Conservation (phyloP, 75 land plant species). For the Ceratopteris richardii region DNA sequence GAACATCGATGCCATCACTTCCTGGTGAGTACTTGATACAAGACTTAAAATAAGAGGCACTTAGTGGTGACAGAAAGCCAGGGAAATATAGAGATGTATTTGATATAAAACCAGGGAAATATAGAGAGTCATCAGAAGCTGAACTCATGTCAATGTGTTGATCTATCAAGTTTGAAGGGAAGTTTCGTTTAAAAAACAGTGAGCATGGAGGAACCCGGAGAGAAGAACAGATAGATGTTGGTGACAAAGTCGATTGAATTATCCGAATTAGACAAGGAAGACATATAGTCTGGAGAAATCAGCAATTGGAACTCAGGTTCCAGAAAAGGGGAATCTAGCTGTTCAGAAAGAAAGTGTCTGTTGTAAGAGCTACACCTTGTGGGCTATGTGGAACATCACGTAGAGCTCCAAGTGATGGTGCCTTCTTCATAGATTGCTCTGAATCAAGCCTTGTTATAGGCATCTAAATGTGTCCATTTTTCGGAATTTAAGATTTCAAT, state of each 20-base stretch:
- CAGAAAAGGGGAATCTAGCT: neutral
- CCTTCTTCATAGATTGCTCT: neutral
- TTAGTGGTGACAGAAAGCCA: neutral
- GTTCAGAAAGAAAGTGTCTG: neutral
- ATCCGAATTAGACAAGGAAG: neutral
- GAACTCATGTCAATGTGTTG: neutral
- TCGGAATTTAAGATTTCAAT: neutral
- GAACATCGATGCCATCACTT: too few relatives aligned
- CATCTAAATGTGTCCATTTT: neutral
- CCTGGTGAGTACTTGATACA: too few relatives aligned
- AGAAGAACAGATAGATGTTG: neutral
- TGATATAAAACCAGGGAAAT: constrained; percentile 1
- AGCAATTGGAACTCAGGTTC: neutral
- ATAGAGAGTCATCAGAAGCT: neutral
- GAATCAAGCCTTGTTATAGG: neutral
- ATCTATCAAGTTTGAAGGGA: neutral
- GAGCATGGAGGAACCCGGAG: neutral
- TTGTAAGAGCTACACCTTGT: neutral
- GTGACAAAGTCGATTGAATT: neutral
- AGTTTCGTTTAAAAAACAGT: neutral
- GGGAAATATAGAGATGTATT: neutral
- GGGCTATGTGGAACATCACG: neutral
- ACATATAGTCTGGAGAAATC: neutral
- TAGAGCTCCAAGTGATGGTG: neutral
- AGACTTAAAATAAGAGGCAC: too few relatives aligned